Base-by-base conservation (phyloP, 169 alveolate genomes). In the Plasmodium gallinaceum region DNA sequence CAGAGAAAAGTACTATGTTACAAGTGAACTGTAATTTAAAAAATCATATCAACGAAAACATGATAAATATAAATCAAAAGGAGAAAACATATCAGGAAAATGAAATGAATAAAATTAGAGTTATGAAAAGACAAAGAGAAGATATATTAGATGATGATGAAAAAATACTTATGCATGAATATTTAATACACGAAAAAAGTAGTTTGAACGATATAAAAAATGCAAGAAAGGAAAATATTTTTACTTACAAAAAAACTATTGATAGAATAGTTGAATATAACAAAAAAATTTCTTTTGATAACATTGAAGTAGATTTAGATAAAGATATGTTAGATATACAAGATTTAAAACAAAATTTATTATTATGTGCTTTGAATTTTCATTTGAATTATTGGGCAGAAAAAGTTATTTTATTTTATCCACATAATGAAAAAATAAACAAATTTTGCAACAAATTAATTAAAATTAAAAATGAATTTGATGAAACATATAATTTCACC, bases 351-450 rank as follows among this genome's bases (percentile, higher is more conserved):
- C 42, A 68, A 8, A 52, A 83, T n/a, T 54, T 83, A 66, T 68
- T 83, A 66, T 68, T 83, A 57, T 83, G 91, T 66, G 91, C 69
- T n/a, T 37, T 83, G 39, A 83, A 83, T 83, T 83, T 83, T 66
- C 91, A 83, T 26, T 46, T 83, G 4, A 52, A 66, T 32, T 83
- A 83, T 60, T 83, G 91, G 91, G 91, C 91, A 54, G 85, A 83
- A 68, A 83, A 83, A 32, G 91, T 83, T 83, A 83, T 83, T 22
- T 43, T 83, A 57, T 83, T 83, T 71, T 83, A 83, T 57, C 91
- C 91, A 10, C 85, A 83, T 46, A 83, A 83, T 54, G 91, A 83
- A 68, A 83, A 54, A 54, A 83, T 83, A 46, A 66, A 68, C 57
- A 83, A 83, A 83, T 83, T 39, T 14, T 83, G 91, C 52, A 68